Conservation (phyloP, 306 rosid genomes). For the Vigna angularis region DNA sequence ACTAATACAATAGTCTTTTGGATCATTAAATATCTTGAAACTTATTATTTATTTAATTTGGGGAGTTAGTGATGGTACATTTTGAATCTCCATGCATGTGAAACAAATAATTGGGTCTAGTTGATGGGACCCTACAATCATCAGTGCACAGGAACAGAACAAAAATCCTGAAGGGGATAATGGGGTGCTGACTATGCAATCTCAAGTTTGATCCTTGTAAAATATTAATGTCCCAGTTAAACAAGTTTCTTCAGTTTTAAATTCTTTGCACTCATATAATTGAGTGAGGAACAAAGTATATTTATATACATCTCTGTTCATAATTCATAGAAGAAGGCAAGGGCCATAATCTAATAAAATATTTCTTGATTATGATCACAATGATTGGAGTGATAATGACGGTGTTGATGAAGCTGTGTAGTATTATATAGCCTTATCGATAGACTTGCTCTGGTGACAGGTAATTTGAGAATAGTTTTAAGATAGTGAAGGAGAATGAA, state of each 20-base stretch:
- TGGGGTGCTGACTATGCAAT: conserved; percentile 57
- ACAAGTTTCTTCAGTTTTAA: conserved; percentile 42
- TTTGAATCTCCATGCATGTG: conserved; percentile 60
- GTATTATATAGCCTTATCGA: conserved; percentile 41
- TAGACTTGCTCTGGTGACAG: conserved; percentile 58
- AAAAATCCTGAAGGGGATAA: conserved; percentile 57
- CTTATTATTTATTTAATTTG: conserved; percentile 38
- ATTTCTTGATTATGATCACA: conserved; percentile 42
- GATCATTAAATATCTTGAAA: conserved; percentile 41
- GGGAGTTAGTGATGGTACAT: conserved; percentile 40
- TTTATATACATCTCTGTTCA: conserved; percentile 5
- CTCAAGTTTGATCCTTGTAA: conserved; percentile 48
- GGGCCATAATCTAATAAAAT: conserved; percentile 37
- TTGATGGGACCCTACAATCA: conserved; percentile 59
- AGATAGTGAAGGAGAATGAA: conserved; percentile 39
- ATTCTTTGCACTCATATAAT: conserved; percentile 47
- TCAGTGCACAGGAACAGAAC: conserved; percentile 62
- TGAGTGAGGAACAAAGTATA: conserved; percentile 30
- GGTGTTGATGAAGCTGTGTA: conserved; percentile 46
- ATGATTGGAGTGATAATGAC: conserved; percentile 63
- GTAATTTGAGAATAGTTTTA: conserved; percentile 46
- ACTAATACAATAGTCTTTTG: conserved; percentile 48
- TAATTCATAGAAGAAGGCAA: conserved; percentile 19
- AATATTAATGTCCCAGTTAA: conserved; percentile 33
- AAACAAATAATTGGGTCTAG: conserved; percentile 70